Base-by-base conservation (phyloP, 2,329 filamentous ascomycete genomes). In the Trichoderma gracile region DNA sequence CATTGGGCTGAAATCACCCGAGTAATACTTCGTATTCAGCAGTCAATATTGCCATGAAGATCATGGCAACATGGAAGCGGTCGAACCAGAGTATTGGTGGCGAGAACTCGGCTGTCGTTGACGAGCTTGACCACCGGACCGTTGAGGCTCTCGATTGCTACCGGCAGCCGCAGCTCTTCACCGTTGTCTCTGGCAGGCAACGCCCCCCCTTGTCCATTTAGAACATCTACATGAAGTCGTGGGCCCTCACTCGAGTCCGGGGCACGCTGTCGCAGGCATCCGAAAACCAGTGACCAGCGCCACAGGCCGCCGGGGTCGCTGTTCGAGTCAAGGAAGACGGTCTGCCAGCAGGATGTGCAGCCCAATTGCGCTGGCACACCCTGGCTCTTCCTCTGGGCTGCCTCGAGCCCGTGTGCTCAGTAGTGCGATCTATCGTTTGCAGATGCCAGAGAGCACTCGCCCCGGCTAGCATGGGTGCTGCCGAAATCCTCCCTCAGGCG, bases 401-500 rank as follows among this genome's bases (percentile, higher is more conserved):
- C n/a, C 25, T 58, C 19, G 27, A 58, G 43, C 54, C 54, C 47
- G 47, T 30, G 57, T 60, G 47, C 23, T 38, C 30, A 21, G 59
- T 46, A 55, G 60, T 56, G 63, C 63, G 55, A 65, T 65, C 63
- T 60, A 38, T 65, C 47, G 56, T 60, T 53, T 59, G 56, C 55
- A 65, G 55, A 63, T 63, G 49, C 52, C 60, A 63, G 45, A 23
- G 45, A 64, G 33, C 53, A n/a, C 45, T 55, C 52, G 50, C 49
- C 54, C 33, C 33, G 9, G 33, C 33, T 63, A 63, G 59, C 66
- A 54, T 56, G 66, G 66, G 46, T 67, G 64, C 45, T 67, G 60
- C 66, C 66, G 66, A 67, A 63, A 59, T 43, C 63, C 49, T 43
- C 43, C 52, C 38, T 55, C 54, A 61, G 63, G 55, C 55, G 62